Percentiles rank a stretch among this genome's conserved stretches.
Evolutionary conservation across 2,329 filamentous ascomycete species (phyloP).

Genomic region (Neurospora sp.): DNA sequence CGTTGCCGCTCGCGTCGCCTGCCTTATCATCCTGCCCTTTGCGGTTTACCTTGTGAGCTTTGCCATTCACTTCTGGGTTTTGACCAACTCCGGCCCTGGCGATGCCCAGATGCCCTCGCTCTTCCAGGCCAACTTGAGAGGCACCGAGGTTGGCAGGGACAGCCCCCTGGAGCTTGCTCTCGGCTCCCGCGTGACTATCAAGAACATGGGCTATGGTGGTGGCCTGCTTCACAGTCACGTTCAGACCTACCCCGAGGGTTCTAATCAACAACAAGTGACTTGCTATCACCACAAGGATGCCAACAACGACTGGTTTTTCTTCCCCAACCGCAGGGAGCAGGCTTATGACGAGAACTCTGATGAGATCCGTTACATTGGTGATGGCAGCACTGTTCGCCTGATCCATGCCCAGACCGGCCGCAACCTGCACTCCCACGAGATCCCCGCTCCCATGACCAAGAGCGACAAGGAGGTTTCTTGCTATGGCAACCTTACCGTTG

Average conservation of each 20-base stretch:
- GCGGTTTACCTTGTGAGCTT: slow-evolving; percentile 95
- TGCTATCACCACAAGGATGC: slow-evolving; percentile 99
- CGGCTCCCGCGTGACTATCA: slow-evolving; percentile 83
- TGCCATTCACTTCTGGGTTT: slow-evolving; percentile 84
- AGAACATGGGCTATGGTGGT: slow-evolving; percentile 99
- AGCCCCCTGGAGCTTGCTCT: slow-evolving; percentile 86
- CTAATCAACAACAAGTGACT: slow-evolving; percentile 88
- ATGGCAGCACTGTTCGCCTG: slow-evolving; percentile 71
- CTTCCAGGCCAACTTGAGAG: slow-evolving; percentile 92
- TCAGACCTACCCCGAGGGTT: slow-evolving; percentile 92
- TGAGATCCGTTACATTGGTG: slow-evolving; percentile 63
- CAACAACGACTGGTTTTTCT: slow-evolving; percentile 99
- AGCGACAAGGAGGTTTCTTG: slow-evolving; percentile 84
- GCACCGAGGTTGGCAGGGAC: slow-evolving; percentile 87
- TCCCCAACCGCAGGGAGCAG: slow-evolving; percentile 72
- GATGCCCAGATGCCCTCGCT: slow-evolving; percentile 99
- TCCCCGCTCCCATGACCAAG: slow-evolving; percentile 83
- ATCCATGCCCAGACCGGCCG: slow-evolving; percentile 93
- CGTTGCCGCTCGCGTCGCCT: slow-evolving; percentile 67
- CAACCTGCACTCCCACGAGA: slow-evolving; percentile 90
- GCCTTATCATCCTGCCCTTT: slow-evolving; percentile 79
- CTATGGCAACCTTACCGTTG: slow-evolving; percentile 91
- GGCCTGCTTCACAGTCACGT: slow-evolving; percentile 93
- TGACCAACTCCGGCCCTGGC: slow-evolving; percentile 87
- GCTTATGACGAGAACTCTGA: slow-evolving; percentile 55